Base-by-base conservation (phyloP, 192 early-diverging fungal genomes). In the Coemansia sp. region DNA sequence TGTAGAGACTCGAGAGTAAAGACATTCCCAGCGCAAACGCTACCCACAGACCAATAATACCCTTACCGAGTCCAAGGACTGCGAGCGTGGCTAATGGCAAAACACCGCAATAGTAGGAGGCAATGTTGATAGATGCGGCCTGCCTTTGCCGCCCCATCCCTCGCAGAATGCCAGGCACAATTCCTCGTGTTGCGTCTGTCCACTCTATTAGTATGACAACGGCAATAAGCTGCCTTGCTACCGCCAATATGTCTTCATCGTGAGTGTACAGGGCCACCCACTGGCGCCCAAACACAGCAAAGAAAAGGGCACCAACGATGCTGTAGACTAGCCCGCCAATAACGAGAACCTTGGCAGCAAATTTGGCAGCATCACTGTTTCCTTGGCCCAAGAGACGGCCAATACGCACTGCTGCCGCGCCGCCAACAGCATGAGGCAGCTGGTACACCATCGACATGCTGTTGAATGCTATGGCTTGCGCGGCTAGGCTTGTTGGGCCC, bases 191-290 rank as follows among this genome's bases (percentile, higher is more conserved):
- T 7, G 86, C 85, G 74, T 93, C 80, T 3, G 76, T 68, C 70
- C 76, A 75, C 35, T 85, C 78, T 28, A 74, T 74, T 26, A 75
- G 42, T 2, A 69, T 76, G 13, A 70, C 73, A 19, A 85, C 70
- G 7, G 47, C 21, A 7, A 85, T 57, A 10, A 81, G 68, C 49
- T 53, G 33, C 6, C 58, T 68, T 16, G 78, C 78, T 32, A 74
- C 28, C 1, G 40, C 76, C 43, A 80, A 9, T 5, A 85, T 76
- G 7, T 68, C 66, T 2, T 62, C 49, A 11, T 77, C 75, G 11
- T 37, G 66, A 8, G 78, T 85, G 59, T 87, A 91, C 11, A 89
- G 64, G 8, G 84, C 81, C 14, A 94, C 92, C 87, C 87, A 89
- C 13, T 63, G 63, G 44, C 81, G 55, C 28, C 88, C 79, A 61